These are phyloP conservation scores for sweet orange (Citrus sinensis) DNA, from an alignment of 345 rosid species.

Conservation along the genomic window DVS_A1.0 CM039167.1:28442001-28442500, in stretches of 20 bases:
- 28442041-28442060: neutral
- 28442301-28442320: conserved; percentile 98
- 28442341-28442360: conserved; percentile 96
- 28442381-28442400: conserved; percentile 93
- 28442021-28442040: too few relatives aligned
- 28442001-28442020: neutral
- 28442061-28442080: neutral
- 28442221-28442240: conserved; percentile 86
- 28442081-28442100: neutral
- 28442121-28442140: conserved; percentile 18
- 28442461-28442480: conserved; percentile 86
- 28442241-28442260: conserved; percentile 89
- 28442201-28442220: conserved; percentile 95
- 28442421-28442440: conserved; percentile 79
- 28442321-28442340: conserved; percentile 90
- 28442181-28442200: conserved; percentile 93
- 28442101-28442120: conserved; percentile 14
- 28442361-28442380: conserved; percentile 97
- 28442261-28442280: conserved; percentile 83
- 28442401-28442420: conserved; percentile 94
- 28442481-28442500: conserved; percentile 96
- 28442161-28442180: conserved; percentile 79
- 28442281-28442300: conserved; percentile 84
- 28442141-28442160: conserved; percentile 66
- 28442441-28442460: conserved; percentile 79